A percentile compares a stretch with the other conserved stretches of the same genome.
These are phyloP conservation scores for Tolypocladium amazonense DNA, from an alignment of 2,329 filamentous ascomycete genomes.

Conservation along the genomic window DNA sequence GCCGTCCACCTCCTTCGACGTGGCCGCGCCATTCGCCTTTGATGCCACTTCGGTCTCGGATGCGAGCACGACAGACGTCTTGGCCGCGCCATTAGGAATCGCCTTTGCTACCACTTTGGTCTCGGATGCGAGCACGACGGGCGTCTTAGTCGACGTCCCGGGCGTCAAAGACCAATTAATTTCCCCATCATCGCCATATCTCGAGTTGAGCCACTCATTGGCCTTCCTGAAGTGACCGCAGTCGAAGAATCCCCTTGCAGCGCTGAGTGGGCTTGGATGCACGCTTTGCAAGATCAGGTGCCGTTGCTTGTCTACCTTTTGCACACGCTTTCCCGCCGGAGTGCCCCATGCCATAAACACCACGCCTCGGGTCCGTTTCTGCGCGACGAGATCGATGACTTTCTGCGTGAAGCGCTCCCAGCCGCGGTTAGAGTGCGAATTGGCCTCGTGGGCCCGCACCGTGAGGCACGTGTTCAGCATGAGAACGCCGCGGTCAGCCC, in stretches of 20 bases:
- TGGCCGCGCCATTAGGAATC: conserved; percentile 7
- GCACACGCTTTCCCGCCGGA: conserved; percentile 70
- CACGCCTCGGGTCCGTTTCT: conserved; percentile 67
- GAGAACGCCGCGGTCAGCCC: conserved; percentile 87
- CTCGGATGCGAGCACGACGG: conserved; percentile 13
- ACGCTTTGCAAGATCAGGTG: conserved; percentile 80
- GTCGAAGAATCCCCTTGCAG: conserved; percentile 69
- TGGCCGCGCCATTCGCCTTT: conserved; percentile 3
- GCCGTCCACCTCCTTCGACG: conserved; percentile 11
- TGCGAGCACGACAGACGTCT: conserved; percentile 11
- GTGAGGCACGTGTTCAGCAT: conserved; percentile 93
- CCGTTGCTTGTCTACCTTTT: conserved; percentile 57
- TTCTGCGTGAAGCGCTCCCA: conserved; percentile 93
- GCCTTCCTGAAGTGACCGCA: conserved; percentile 72
- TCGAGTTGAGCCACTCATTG: conserved; percentile 71
- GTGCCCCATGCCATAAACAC: conserved; percentile 94
- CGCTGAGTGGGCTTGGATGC: conserved; percentile 90
- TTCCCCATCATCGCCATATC: conserved; percentile 69
- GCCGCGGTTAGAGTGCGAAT: conserved; percentile 73
- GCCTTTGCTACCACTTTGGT: conserved; percentile 3
- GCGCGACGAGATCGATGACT: conserved; percentile 77
- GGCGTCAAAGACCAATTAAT: conserved; percentile 71
- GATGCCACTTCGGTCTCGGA: conserved; percentile 10
- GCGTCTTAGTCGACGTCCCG: conserved; percentile 21
- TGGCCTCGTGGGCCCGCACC: conserved; percentile 79